Base-by-base conservation (phyloP, 345 rosid species). In the Erysimum cheiranthoides region DNA sequence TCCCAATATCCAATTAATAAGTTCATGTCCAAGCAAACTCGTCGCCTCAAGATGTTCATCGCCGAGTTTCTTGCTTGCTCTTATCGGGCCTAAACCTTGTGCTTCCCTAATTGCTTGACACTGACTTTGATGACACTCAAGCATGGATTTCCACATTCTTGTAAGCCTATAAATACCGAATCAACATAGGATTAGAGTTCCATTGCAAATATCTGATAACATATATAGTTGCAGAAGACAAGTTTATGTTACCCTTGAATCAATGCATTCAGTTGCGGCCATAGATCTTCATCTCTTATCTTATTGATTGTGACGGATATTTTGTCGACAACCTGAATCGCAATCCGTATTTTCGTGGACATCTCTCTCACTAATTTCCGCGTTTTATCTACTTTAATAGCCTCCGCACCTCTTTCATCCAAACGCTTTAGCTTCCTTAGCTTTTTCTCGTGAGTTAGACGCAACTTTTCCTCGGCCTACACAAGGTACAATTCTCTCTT, bases 71-170 rank as follows among this genome's bases (percentile, higher is more conserved):
- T 84, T 87, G 40, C 89, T 84, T 4, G 91, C 87, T 77, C 84
- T 86, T 18, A 85, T 66, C 2, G 88, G 84, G 7, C 90, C 94
- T 14, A 96, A 80, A 38, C 84, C 85, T 73, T 71, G 81, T 50
- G 90, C 90, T 84, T 87, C 95, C 78, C 80, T 89, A 57, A 96
- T 82, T 38, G 88, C 92, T 63, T 74, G 87, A 70, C 87, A 88
- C 80, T 93, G 99, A 80, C 18, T 82, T 16, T 70, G 93, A 78
- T 96, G 98, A 71, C 99, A 96, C 42, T 89, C 95, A 14, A 89
- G 93, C 97, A 96, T 91, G 6, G 80, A 54, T 81, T 77, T 96
- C 99, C 99, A 96, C 99, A 96, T 96, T 85, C 88, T 86, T 27
- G 82, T 85, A 66, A 96, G 83, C 86, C 99, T 96, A 73, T 46